Evolutionary conservation across 352 stramenopile species (phyloP).

Genomic region (Pythium plurisporium): DNA sequence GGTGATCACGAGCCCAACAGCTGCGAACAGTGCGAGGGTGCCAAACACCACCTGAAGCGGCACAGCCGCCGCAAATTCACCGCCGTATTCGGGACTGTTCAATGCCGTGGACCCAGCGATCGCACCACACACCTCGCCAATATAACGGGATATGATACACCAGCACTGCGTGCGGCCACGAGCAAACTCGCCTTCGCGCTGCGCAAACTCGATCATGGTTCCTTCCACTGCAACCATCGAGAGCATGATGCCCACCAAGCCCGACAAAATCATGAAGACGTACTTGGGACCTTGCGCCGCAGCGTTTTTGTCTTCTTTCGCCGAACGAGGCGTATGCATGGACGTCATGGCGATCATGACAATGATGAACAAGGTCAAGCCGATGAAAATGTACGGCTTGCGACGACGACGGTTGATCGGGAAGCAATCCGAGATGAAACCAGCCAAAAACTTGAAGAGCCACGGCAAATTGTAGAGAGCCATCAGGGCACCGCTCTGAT

Average conservation of each 20-base stretch:
- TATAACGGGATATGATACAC: conserved; percentile 11
- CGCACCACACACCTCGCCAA: conserved; percentile 6
- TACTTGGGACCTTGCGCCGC: conserved; percentile 1
- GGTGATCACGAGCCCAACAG: conserved; percentile 7
- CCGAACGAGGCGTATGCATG: conserved; percentile 6
- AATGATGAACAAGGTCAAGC: conserved; percentile 10
- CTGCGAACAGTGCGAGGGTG: background rate
- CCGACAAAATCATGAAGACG: conserved; percentile 10
- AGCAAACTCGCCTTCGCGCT: conserved; percentile 18
- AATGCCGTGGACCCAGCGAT: background rate
- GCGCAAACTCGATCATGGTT: conserved; percentile 21
- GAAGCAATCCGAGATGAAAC: conserved; percentile 26
- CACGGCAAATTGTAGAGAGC: conserved; percentile 13
- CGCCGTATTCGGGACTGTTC: conserved; percentile 15
- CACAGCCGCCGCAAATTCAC: conserved; percentile 13
- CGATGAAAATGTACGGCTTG: conserved; percentile 33
- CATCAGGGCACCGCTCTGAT: background rate
- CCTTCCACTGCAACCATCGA: conserved; percentile 8
- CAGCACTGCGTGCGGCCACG: conserved; percentile 14
- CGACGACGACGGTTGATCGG: conserved; percentile 25
- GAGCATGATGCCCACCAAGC: conserved; percentile 10
- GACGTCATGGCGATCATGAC: conserved; percentile 21
- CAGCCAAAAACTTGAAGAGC: conserved; percentile 27
- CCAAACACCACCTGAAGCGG: conserved; percentile 6
- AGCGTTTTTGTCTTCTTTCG: background rate